phyloP scores from a whole-genome alignment of 306 rosid genomes.

The Luffa aegyptiaca region DNA sequence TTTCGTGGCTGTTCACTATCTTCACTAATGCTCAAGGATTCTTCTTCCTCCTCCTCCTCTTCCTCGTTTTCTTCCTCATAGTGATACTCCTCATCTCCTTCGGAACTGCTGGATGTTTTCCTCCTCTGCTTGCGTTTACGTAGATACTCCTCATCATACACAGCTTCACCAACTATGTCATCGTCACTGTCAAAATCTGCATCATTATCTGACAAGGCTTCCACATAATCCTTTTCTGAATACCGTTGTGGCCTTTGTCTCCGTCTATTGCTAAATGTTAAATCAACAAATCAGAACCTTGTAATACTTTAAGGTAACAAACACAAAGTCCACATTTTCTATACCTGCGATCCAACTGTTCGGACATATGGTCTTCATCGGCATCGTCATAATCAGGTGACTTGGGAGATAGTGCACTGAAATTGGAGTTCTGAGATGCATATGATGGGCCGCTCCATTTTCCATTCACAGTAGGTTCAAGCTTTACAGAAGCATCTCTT shows the following conservation, averaged over 20 bases:
- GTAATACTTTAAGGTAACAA: constrained; percentile 1
- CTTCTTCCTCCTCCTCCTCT: constrained; percentile 78
- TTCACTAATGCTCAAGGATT: constrained; percentile 69
- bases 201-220: constrained; percentile 67
- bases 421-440: constrained; percentile 36
- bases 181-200: constrained; percentile 84
- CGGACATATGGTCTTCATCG: constrained; percentile 42
- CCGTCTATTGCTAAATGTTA: constrained; percentile 49
- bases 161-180: constrained; percentile 93
- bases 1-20: constrained; percentile 75
- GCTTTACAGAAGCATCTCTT: constrained; percentile 51
- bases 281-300: constrained; percentile 15
- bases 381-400: constrained; percentile 54
- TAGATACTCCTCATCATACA: constrained; percentile 91
- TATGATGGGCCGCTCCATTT: constrained; percentile 55
- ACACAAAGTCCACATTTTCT: not conserved
- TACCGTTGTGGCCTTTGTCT: constrained; percentile 86
- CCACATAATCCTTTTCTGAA: constrained; percentile 75
- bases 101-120: constrained; percentile 84
- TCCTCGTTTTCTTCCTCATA: constrained; percentile 88
- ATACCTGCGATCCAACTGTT: constrained; percentile 68
- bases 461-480: constrained; percentile 67
- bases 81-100: constrained; percentile 90
- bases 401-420: constrained; percentile 58
- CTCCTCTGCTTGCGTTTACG: constrained; percentile 75